Base-by-base conservation (phyloP, 805 yeast genomes). In the Kurtzmaniella fragi region DNA sequence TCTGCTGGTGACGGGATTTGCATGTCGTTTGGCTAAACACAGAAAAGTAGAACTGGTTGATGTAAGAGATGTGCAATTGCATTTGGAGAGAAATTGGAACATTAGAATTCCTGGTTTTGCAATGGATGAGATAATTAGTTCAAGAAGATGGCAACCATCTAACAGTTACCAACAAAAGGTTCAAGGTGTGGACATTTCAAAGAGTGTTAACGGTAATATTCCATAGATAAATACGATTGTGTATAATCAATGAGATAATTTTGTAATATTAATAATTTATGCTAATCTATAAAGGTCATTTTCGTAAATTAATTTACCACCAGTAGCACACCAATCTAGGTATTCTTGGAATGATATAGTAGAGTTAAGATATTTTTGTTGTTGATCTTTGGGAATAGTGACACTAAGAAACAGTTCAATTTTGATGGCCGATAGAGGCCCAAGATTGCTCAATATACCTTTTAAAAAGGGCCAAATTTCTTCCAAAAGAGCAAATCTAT, bases 21-120 rank as follows among this genome's bases (percentile, higher is more conserved):
- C 98, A 1, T 91, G 98, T 57, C 77, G 95, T 39, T 70, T 93
- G 47, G 98, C 99, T 16, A 93, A 93, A 58, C 97, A 91, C 56
- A 75, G 99, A 50, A 88, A 86, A 54, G 78, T 87, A 5, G 96
- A 91, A 43, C 77, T 83, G 28, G 68, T 93, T 17, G 98, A 91
- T 48, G 87, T 85, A 12, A 80, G 80, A 50, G 99, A 93, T 58
- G 77, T 95, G 37, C 98, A 93, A 59, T 62, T 93, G 41, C 96
- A 93, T 59, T 69, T 93, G 50, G 96, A 89, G 52, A 77, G 85
- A 51, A 89, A 90, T 60, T 91, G 96, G 97, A 90, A 91, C 59
- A 87, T 93, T 40, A 78, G 95, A 49, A 77, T 91, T 25, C 98
- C 99, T 0, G 99, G 98, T 3, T 89, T 80, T 60, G 77, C 95